phyloP scores from a whole-genome alignment of 2,329 filamentous ascomycete genomes.

The Alternaria triticina region DNA sequence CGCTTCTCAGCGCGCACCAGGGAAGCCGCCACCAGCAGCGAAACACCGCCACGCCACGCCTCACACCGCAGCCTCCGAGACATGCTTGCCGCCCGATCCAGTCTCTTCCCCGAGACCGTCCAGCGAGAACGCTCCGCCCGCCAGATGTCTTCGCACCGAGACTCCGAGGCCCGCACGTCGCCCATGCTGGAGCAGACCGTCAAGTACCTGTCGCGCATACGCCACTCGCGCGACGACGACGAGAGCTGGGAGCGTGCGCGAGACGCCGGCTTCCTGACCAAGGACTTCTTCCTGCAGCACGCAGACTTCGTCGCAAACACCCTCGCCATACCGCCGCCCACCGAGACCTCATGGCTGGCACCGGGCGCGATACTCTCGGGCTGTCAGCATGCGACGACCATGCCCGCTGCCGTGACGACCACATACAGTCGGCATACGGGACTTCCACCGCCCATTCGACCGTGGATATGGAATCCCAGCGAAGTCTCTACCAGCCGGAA shows the following conservation, averaged over 20 bases:
- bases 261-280: constrained; percentile 59
- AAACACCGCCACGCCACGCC: constrained; percentile 32
- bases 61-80: constrained; percentile 34
- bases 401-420: constrained; percentile 31
- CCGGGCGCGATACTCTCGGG: constrained; percentile 67
- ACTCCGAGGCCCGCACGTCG: constrained; percentile 30
- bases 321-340: constrained; percentile 57
- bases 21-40: constrained; percentile 46
- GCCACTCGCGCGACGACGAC: constrained; percentile 59
- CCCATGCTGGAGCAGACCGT: constrained; percentile 63
- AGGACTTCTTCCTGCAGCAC: constrained; percentile 61
- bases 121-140: constrained; percentile 9
- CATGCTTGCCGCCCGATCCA: constrained; percentile 26
- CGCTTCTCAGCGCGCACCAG: constrained; percentile 47
- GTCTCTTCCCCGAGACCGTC: constrained; percentile 15
- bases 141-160: constrained; percentile 12
- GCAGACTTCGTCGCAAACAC: constrained; percentile 66
- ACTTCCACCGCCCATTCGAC: constrained; percentile 41
- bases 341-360: constrained; percentile 66
- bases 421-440: constrained; percentile 19
- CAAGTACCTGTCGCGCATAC: constrained; percentile 66
- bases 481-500: constrained; percentile 34
- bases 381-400: constrained; percentile 63
- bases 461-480: constrained; percentile 48
- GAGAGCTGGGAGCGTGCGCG: constrained; percentile 62